Evolutionary conservation across 345 rosid genomes (phyloP).

Genomic region (Pseudoturritis turrita): DNA sequence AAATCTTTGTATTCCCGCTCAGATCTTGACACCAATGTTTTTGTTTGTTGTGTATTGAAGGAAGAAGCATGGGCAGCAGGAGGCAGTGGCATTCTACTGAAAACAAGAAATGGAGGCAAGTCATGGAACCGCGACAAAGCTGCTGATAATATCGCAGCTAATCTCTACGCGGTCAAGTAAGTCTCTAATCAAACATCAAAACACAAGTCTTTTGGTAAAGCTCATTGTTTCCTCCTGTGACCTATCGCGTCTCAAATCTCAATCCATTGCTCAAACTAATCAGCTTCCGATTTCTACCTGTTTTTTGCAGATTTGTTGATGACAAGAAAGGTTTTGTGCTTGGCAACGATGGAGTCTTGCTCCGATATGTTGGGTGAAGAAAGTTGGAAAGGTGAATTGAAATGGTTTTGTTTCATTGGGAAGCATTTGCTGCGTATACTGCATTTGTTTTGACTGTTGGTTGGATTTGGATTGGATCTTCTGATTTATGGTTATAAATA

Average conservation of each 20-base stretch:
- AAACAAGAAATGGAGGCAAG: constrained; percentile 90
- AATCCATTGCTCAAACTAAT: background rate
- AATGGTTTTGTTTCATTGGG: background rate
- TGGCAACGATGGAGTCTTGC: constrained; percentile 92
- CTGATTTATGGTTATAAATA: background rate
- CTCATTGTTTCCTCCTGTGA: background rate
- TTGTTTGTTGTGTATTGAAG: constrained; percentile 30
- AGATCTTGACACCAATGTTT: background rate
- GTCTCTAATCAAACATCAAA: constrained; percentile 19
- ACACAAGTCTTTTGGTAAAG: background rate
- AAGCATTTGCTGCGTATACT: constrained; percentile 11
- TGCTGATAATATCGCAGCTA: constrained; percentile 94
- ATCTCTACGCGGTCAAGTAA: constrained; percentile 93
- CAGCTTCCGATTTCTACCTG: background rate
- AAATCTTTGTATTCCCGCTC: background rate
- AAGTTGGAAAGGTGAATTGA: background rate
- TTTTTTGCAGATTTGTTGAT: constrained; percentile 61
- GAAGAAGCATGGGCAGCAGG: constrained; percentile 99
- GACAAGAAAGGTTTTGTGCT: constrained; percentile 79
- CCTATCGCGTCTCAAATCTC: background rate
- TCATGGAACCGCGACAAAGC: constrained; percentile 95
- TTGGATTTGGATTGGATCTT: background rate
- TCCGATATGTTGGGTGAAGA: constrained; percentile 78
- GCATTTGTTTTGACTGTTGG: constrained; percentile 2
- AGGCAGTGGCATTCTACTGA: constrained; percentile 84